Base-by-base conservation (phyloP, 768 basidiomycete genomes). In the Scleroderma bovista region DNA sequence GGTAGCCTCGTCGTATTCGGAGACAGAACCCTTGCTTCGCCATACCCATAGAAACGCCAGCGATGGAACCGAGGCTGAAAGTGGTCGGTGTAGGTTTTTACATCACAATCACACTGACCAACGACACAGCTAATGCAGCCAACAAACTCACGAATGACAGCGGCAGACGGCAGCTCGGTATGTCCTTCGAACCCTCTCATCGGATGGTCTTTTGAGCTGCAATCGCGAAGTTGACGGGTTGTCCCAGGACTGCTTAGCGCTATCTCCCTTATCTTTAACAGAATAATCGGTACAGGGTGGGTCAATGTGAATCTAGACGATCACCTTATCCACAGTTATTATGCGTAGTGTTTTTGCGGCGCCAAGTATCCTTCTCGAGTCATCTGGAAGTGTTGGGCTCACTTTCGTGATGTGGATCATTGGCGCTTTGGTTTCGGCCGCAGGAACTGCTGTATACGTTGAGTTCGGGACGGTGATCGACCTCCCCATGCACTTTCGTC, bases 211-310 rank as follows among this genome's bases (percentile, higher is more conserved):
- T 29, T 29, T 29, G 26, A 29, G 9, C 26, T 9, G 57, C 50
- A 15, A 39, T 46, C 34, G 38, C 32, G 15, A 60, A 55, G 36
- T 40, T 45, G 19, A 46, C 45, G 22, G 26, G 22, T 3, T 10
- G 32, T 29, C 38, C 51, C 24, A 62, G 60, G 61, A 11, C 37
- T 63, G 17, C 44, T 75, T 40, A 84, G 80, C 51, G 78, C 82
- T 3, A 64, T 79, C 2, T 82, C 78, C 54, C 76, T 88, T 38
- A 81, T 88, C 33, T 86, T 87, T 70, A 88, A 88, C 59, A 76
- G 81, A 24, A 75, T 86, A n/a, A 83, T 87, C 26, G 85, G 86
- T 17, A 80, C 84, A 17, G 84, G 86, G 86, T 83, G 50, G 26
- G 69, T 39, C 26, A 43, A 19, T 2, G 22, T 33, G 23, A 8